Evolutionary conservation across 106 monocot species (phyloP).

Genomic region (Allium cepa): DNA sequence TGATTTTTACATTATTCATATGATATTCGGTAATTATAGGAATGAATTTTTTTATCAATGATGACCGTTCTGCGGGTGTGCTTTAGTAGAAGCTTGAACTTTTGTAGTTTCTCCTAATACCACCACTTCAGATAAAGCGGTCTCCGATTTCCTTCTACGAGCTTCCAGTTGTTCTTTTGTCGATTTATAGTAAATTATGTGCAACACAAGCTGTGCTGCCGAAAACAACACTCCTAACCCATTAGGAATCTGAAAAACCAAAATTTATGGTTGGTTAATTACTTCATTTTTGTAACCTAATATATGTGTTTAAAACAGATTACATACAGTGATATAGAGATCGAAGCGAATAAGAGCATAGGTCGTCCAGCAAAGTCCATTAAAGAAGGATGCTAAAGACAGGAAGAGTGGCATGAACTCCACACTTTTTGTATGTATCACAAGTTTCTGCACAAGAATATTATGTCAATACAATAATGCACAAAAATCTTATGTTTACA

Average conservation of each 20-base stretch:
- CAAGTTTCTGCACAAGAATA: slow-evolving; percentile 36
- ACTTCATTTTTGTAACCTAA: background rate
- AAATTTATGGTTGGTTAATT: background rate
- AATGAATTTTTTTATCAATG: too few species aligned
- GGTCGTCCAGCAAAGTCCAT: slow-evolving; percentile 59
- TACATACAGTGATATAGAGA: slow-evolving; percentile 42
- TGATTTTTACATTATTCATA: too few species aligned
- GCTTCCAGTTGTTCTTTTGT: slow-evolving; percentile 20
- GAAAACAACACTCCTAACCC: slow-evolving; percentile 22
- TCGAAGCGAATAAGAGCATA: slow-evolving; percentile 64
- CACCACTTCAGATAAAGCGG: slow-evolving; percentile 11
- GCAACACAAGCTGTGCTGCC: slow-evolving; percentile 16
- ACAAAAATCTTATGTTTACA: too few species aligned
- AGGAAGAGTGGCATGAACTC: slow-evolving; percentile 70
- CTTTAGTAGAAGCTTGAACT: background rate
- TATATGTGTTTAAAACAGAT: background rate
- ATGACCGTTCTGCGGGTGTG: slow-evolving; percentile 3
- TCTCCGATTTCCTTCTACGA: slow-evolving; percentile 17
- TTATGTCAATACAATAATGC: too few species aligned
- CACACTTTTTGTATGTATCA: slow-evolving; percentile 63
- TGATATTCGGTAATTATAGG: too few species aligned
- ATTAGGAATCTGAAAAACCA: slow-evolving; percentile 28
- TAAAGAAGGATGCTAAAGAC: slow-evolving; percentile 53
- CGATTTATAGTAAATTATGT: slow-evolving; percentile 28
- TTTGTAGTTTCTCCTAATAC: slow-evolving; percentile 2